A percentile compares a stretch with the other conserved stretches of the same genome.
Conservation (phyloP, 257 asterid genomes). For the Gentiana macrophylla region DNA sequence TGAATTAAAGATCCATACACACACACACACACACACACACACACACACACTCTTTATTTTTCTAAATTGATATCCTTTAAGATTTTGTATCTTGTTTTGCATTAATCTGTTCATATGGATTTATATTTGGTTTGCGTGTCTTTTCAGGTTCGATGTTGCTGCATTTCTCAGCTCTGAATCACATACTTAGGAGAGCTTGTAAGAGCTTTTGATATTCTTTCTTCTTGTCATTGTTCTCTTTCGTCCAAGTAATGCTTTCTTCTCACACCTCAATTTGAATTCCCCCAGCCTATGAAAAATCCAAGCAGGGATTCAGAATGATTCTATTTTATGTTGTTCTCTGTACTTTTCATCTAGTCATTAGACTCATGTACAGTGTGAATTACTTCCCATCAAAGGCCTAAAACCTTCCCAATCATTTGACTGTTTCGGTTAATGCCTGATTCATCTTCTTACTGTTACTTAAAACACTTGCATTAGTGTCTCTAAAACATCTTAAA, state of each 20-base stretch:
- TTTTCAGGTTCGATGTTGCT: conserved; percentile 78
- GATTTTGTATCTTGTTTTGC: too few species aligned
- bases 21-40: too few species aligned
- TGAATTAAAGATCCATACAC: too few species aligned
- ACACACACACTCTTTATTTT: too few species aligned
- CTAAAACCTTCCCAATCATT: too few species aligned
- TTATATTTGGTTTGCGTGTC: conserved; percentile 7
- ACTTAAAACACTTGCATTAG: too few species aligned
- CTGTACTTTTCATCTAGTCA: not conserved
- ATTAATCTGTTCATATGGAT: too few species aligned
- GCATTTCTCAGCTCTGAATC: conserved; percentile 58
- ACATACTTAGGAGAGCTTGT: conserved; percentile 62
- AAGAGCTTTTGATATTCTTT: conserved; percentile 19
- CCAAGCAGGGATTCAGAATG: not conserved
- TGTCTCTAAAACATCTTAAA: too few species aligned
- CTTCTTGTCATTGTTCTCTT: conserved; percentile 3
- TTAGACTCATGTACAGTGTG: not conserved
- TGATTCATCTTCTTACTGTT: not conserved
- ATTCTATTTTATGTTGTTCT: not conserved
- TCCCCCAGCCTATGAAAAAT: not conserved
- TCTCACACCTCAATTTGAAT: not conserved
- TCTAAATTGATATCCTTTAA: too few species aligned
- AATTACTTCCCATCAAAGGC: too few species aligned
- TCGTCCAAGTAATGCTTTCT: not conserved
- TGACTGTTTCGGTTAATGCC: not conserved